Conservation (phyloP, 108 stramenopile species). For the Cyclotella sp. region DNA sequence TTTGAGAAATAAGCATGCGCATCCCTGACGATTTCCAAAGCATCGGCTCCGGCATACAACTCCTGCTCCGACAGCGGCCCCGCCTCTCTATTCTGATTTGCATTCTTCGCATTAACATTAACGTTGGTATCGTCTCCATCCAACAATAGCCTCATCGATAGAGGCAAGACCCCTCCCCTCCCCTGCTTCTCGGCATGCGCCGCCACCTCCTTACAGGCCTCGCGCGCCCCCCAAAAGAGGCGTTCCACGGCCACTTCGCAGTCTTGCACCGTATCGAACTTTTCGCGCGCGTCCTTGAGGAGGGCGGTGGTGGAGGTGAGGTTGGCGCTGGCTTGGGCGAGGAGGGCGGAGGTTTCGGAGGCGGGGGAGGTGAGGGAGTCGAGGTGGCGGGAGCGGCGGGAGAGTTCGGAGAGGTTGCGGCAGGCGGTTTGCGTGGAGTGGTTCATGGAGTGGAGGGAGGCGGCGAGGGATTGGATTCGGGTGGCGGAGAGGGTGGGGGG, state of each 20-base stretch:
- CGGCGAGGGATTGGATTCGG: constrained; percentile 58
- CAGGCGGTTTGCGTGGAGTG: constrained; percentile 60
- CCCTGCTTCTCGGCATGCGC: constrained; percentile 47
- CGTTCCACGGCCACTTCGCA: constrained; percentile 80
- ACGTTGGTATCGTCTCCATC: constrained; percentile 30
- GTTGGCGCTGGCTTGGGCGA: constrained; percentile 68
- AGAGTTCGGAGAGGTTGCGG: constrained; percentile 68
- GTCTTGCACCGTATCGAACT: constrained; percentile 85
- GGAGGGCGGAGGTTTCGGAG: constrained; percentile 70
- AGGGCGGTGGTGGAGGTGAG: constrained; percentile 61
- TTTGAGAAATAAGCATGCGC: constrained; percentile 80
- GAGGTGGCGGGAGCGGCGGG: constrained; percentile 73
- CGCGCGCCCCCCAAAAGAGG: constrained; percentile 64
- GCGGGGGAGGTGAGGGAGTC: constrained; percentile 84
- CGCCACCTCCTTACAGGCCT: constrained; percentile 58
- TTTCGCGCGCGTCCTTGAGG: constrained; percentile 81
- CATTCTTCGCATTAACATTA: constrained; percentile 23
- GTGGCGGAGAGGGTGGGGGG: constrained; percentile 1
- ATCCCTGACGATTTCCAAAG: constrained; percentile 88
- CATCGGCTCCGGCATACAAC: constrained; percentile 85
- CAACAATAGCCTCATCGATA: constrained; percentile 30
- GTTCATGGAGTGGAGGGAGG: constrained; percentile 61
- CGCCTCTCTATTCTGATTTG: constrained; percentile 2
- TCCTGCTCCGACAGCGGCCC: constrained; percentile 77
- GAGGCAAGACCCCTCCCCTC: constrained; percentile 33